Evolutionary conservation across 2,329 filamentous ascomycete species (phyloP).

Genomic region (Westerdykella ornata): DNA sequence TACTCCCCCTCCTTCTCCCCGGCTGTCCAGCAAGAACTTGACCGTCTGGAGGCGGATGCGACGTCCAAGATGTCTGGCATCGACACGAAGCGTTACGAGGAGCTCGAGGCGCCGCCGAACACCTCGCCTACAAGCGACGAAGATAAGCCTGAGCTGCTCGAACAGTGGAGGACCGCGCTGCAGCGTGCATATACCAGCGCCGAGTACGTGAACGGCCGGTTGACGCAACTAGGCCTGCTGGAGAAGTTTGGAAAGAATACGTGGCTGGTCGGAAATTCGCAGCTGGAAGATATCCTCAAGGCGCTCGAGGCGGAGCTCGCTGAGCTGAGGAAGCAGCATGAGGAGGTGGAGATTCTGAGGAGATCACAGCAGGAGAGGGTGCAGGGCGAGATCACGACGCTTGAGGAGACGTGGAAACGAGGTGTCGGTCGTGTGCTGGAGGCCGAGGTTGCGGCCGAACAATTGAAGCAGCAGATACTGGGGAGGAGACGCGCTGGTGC

Average conservation of each 20-base stretch:
- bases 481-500: slow-evolving; percentile 31
- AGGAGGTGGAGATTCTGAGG: slow-evolving; percentile 64
- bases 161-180: slow-evolving; percentile 47
- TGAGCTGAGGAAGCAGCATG: slow-evolving; percentile 59
- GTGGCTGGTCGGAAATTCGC: slow-evolving; percentile 81
- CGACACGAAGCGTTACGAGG: slow-evolving; percentile 77
- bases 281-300: slow-evolving; percentile 65
- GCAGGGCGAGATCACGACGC: slow-evolving; percentile 61
- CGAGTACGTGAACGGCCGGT: slow-evolving; percentile 51
- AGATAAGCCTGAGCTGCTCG: slow-evolving; percentile 33
- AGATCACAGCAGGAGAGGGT: slow-evolving; percentile 64
- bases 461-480: slow-evolving; percentile 44
- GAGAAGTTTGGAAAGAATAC: slow-evolving; percentile 80
- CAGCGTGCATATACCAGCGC: slow-evolving; percentile 53
- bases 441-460: slow-evolving; percentile 77
- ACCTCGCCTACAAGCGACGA: slow-evolving; percentile 35
- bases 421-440: slow-evolving; percentile 76
- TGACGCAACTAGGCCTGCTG: slow-evolving; percentile 63
- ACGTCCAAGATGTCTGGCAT: slow-evolving; percentile 52
- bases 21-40: slow-evolving; percentile 61
- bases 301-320: slow-evolving; percentile 69
- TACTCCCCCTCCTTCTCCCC: slow-evolving; percentile 55
- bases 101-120: slow-evolving; percentile 53
- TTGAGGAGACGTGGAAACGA: slow-evolving; percentile 73
- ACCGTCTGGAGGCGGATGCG: slow-evolving; percentile 54